Base-by-base conservation (phyloP, 768 basidiomycete species). In the Lactarius trivialis region DNA sequence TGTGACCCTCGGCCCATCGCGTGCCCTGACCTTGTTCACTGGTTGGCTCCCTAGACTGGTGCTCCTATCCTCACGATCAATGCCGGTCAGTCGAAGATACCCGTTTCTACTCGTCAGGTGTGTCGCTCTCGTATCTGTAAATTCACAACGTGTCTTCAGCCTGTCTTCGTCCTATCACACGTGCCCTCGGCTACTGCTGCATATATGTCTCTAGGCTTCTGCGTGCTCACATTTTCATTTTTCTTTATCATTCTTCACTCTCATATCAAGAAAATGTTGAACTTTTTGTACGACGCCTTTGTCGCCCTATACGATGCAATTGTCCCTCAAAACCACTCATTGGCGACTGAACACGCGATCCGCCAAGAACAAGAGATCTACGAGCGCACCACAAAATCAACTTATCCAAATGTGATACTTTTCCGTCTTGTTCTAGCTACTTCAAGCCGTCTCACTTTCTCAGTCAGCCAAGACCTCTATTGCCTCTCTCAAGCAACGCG, bases 341-440 rank as follows among this genome's bases (percentile, higher is more conserved):
- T 94, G 21, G 88, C 91, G 0, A 75, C 85, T 0, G 85, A 91
- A 57, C 89, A 96, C 74, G 85, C 93, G 4, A 79, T 93, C 11
- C 81, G 76, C 54, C 92, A 96, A 69, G 93, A 96, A 69, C 81
- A 83, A 36, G 86, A 92, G 62, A 79, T 93, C 0, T 93, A 93
- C 73, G 78, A 77, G 28, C 84, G 83, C 64, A 83, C 88, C 0
- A 86, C 79, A 56, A 92, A 90, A 73, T 71, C 82, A 52, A 91
- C 91, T 0, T 96, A 96, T 73, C 88, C 91, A 55, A 88, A 89
- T 76, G 91, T 90, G 70, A 53, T 39, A 58, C 30, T 56, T 45
- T 56, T 63, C 70, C 53, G 71, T 64, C 56, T 64, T 60, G 45
- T 52, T 49, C 32, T 58, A 49, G 39, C 65, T 21, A 9, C 21